Evolutionary conservation across 2,329 filamentous ascomycete genomes (phyloP).

Genomic region (Blastomyces gilchristii): DNA sequence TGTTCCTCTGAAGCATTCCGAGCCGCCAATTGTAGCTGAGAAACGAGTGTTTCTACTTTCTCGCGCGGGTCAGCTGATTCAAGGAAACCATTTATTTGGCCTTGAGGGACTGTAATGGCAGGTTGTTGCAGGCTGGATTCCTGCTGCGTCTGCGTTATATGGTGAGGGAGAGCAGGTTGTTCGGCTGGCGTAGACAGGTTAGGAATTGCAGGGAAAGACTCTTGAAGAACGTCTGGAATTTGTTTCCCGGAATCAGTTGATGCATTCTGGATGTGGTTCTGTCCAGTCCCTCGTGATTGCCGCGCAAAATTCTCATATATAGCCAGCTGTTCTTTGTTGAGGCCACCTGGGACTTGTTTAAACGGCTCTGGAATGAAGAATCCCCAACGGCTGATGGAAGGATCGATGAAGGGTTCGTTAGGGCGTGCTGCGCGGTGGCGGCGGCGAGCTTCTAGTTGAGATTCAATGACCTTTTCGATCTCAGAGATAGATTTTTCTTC

Average conservation of each 20-base stretch:
- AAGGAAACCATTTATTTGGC: conserved; percentile 52
- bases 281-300: conserved; percentile 58
- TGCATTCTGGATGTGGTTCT: conserved; percentile 44
- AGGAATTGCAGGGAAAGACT: conserved; percentile 49
- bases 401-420: conserved; percentile 75
- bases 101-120: conserved; percentile 31
- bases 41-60: conserved; percentile 44
- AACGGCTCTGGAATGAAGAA: conserved; percentile 90
- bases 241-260: conserved; percentile 52
- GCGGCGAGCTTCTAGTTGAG: conserved; percentile 65
- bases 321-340: conserved; percentile 85
- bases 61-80: conserved; percentile 46
- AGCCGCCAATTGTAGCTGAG: conserved; percentile 47
- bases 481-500: conserved; percentile 88
- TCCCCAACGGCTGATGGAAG: conserved; percentile 76
- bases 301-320: conserved; percentile 96
- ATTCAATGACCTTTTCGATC: conserved; percentile 86
- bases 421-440: conserved; percentile 64
- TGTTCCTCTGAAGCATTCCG: conserved; percentile 49
- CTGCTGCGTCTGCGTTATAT: conserved; percentile 44
- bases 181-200: conserved; percentile 54
- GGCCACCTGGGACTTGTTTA: conserved; percentile 68
- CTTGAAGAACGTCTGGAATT: conserved; percentile 52
- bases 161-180: conserved; percentile 50
- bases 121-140: conserved; percentile 32